Evolutionary conservation across 352 stramenopile species (phyloP).

Genomic region (Phytopythium chamaehyphon): DNA sequence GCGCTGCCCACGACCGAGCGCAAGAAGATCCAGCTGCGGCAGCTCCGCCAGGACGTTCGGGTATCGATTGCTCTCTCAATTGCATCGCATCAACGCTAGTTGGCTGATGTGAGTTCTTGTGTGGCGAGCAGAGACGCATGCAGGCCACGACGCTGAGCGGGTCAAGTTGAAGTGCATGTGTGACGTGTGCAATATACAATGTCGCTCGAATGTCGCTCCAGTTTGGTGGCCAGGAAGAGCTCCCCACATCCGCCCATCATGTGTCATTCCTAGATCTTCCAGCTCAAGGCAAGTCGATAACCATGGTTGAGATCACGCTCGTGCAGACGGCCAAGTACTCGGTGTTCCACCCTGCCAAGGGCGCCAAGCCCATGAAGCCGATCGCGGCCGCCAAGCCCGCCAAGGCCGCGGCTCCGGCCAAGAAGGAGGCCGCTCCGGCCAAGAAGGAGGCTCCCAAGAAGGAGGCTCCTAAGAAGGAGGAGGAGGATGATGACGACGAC

Average conservation of each 20-base stretch:
- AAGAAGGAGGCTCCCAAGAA: conserved; percentile 32
- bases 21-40: conserved; percentile 47
- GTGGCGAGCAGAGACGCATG: not conserved
- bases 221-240: too few relatives aligned
- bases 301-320: conserved; percentile 47
- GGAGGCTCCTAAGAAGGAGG: conserved; percentile 15
- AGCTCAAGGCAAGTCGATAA: too few relatives aligned
- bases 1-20: conserved; percentile 28
- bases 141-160: not conserved
- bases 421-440: conserved; percentile 18
- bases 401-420: conserved; percentile 7
- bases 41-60: conserved; percentile 37
- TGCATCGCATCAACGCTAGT: not conserved
- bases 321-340: conserved; percentile 68
- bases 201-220: too few relatives aligned
- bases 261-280: too few relatives aligned
- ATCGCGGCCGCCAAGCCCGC: conserved; percentile 27
- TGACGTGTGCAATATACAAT: too few relatives aligned
- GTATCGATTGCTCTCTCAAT: conserved; percentile 10
- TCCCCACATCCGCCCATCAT: too few relatives aligned
- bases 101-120: not conserved
- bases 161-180: too few relatives aligned
- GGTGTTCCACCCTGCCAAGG: conserved; percentile 51
- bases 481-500: conserved; percentile 55
- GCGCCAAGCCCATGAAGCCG: conserved; percentile 58